These are phyloP conservation scores for Periconia sp. DNA, from an alignment of 2,329 filamentous ascomycete species.

Conservation along the genomic window DNA sequence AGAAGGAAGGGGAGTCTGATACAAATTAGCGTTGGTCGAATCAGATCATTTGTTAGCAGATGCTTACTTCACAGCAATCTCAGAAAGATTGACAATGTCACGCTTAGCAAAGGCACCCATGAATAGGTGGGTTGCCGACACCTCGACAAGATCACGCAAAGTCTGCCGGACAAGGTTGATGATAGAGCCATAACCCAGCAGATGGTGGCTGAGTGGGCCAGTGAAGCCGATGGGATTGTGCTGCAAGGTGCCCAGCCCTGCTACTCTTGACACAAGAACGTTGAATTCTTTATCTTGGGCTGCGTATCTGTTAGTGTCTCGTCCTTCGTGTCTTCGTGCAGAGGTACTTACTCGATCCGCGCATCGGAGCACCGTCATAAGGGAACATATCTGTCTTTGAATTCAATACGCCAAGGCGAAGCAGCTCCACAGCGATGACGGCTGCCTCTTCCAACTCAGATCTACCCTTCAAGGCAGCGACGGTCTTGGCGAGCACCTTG, in stretches of 20 bases:
- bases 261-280: conserved; percentile 83
- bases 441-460: conserved; percentile 74
- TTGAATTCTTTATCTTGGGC: conserved; percentile 80
- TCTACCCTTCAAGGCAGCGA: conserved; percentile 66
- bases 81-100: conserved; percentile 62
- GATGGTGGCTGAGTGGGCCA: conserved; percentile 87
- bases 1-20: conserved; percentile 66
- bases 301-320: conserved; percentile 30
- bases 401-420: conserved; percentile 79
- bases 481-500: conserved; percentile 73
- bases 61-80: conserved; percentile 76
- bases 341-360: no score
- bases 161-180: conserved; percentile 79
- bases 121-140: conserved; percentile 79
- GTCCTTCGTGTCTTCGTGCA: no score
- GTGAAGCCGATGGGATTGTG: conserved; percentile 91
- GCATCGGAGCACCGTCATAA: conserved; percentile 64
- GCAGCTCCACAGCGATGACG: conserved; percentile 83
- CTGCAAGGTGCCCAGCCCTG: conserved; percentile 79
- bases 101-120: conserved; percentile 80
- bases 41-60: no score
- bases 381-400: conserved; percentile 66
- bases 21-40: conserved; percentile 10
- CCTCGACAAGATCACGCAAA: conserved; percentile 83
- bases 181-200: conserved; percentile 85